phyloP scores from a whole-genome alignment of 257 asterid genomes.

The Salvia splendens region DNA sequence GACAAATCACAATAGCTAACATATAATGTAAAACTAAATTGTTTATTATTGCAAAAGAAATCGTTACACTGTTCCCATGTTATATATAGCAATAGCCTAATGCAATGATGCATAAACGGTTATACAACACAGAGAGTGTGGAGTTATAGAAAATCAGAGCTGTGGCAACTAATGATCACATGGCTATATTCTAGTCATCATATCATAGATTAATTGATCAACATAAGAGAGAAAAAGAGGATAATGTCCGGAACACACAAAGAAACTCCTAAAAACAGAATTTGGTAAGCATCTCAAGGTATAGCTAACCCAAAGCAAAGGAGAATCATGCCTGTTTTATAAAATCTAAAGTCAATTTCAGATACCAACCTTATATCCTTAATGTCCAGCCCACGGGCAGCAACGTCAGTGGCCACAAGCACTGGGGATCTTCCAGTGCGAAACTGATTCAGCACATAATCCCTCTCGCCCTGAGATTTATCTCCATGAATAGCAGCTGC shows the following conservation, averaged over 20 bases:
- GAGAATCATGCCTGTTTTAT: neutral
- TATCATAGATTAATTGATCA: constrained; percentile 6
- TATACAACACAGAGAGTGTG: neutral
- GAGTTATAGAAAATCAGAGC: neutral
- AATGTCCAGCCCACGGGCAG: constrained; percentile 97
- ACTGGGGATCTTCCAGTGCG: constrained; percentile 83
- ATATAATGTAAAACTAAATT: neutral
- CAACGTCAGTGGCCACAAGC: constrained; percentile 99
- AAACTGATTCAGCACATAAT: constrained; percentile 82
- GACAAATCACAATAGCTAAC: constrained; percentile 6
- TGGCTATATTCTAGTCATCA: neutral
- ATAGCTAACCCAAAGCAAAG: neutral
- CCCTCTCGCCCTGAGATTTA: constrained; percentile 96
- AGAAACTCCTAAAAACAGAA: constrained; percentile 6
- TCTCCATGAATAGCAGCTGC: constrained; percentile 98
- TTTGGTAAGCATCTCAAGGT: neutral
- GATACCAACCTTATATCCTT: constrained; percentile 85
- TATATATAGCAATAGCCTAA: neutral
- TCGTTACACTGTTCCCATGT: neutral
- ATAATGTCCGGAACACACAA: neutral
- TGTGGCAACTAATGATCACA: neutral
- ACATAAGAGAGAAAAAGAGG: neutral
- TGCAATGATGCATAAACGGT: constrained; percentile 1
- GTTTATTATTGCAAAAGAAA: neutral
- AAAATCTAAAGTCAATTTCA: neutral